These are phyloP conservation scores for Rasamsonia emersonii DNA, from an alignment of 2,329 filamentous ascomycete genomes.

Conservation along the genomic window DNA sequence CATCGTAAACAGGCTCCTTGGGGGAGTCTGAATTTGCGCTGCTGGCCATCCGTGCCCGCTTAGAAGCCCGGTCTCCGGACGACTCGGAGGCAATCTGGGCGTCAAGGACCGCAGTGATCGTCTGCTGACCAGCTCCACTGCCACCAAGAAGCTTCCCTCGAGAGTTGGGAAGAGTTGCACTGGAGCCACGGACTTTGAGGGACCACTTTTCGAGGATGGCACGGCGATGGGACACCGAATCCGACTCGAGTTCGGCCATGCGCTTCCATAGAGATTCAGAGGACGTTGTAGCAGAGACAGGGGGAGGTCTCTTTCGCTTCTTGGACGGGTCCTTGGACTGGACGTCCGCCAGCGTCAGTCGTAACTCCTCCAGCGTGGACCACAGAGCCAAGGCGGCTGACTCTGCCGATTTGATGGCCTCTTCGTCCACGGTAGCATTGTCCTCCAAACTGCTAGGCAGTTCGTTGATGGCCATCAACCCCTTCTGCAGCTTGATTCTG, in stretches of 20 bases:
- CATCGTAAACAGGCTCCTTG: slow-evolving; percentile 67
- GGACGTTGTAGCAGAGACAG: slow-evolving; percentile 43
- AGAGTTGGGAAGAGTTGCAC: slow-evolving; percentile 45
- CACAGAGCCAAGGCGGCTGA: slow-evolving; percentile 77
- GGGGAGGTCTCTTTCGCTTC: slow-evolving; percentile 43
- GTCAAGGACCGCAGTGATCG: slow-evolving; percentile 36
- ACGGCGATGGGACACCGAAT: slow-evolving; percentile 54
- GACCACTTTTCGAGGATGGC: slow-evolving; percentile 85
- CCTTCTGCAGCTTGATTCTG: slow-evolving; percentile 88
- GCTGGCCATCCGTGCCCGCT: slow-evolving; percentile 20
- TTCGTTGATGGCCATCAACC: slow-evolving; percentile 72
- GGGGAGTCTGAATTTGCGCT: slow-evolving; percentile 8
- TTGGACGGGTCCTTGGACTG: slow-evolving; percentile 24
- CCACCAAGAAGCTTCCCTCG: slow-evolving; percentile 54
- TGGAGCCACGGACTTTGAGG: slow-evolving; percentile 55
- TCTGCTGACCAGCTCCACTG: slow-evolving; percentile 43
- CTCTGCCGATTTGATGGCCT: slow-evolving; percentile 67
- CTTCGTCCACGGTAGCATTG: slow-evolving; percentile 26
- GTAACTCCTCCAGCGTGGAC: slow-evolving; percentile 53
- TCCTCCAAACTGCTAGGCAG: slow-evolving; percentile 45
- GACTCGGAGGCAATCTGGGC: slow-evolving; percentile 35
- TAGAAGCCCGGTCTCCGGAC: slow-evolving; percentile 21
- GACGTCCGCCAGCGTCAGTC: slow-evolving; percentile 30
- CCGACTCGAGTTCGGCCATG: slow-evolving; percentile 58
- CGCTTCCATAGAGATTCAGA: slow-evolving; percentile 63